Evolutionary conservation across 208 protist genomes (phyloP).

Genomic region (Entamoeba histolytica): DNA sequence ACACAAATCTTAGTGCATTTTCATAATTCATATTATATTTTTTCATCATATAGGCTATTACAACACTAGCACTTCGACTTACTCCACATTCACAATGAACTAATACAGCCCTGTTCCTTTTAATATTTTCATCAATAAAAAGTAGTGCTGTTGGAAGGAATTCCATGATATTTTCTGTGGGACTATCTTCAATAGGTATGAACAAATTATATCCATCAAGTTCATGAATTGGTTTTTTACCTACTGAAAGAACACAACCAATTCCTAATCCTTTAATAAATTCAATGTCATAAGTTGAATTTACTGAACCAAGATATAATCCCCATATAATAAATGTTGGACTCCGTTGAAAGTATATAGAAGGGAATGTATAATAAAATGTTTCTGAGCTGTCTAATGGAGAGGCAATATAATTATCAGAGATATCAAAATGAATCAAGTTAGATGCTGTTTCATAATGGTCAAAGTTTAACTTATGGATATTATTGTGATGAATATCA

Average conservation of each 20-base stretch:
- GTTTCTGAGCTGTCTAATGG: neutral
- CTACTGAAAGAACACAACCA: neutral
- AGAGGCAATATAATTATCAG: neutral
- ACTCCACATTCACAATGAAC: constrained; percentile 75
- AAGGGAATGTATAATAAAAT: neutral
- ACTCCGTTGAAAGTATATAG: neutral
- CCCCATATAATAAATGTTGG: neutral
- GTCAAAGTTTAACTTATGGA: neutral
- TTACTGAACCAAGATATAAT: neutral
- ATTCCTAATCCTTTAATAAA: neutral
- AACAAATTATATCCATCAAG: neutral
- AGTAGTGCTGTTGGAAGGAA: constrained; percentile 38
- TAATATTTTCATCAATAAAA: constrained; percentile 51
- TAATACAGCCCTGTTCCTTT: constrained; percentile 47
- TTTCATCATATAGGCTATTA: constrained; percentile 68
- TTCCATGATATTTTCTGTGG: neutral
- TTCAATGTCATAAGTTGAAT: neutral
- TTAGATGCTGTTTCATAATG: neutral
- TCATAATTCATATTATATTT: constrained; percentile 52
- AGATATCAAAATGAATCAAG: neutral
- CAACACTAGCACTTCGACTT: constrained; percentile 54
- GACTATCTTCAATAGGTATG: neutral
- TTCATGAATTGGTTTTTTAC: neutral
- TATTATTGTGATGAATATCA: neutral
- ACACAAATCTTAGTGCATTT: constrained; percentile 1